phyloP scores from a whole-genome alignment of 2,329 filamentous ascomycete genomes.

The Cladophialophora carrionii region DNA sequence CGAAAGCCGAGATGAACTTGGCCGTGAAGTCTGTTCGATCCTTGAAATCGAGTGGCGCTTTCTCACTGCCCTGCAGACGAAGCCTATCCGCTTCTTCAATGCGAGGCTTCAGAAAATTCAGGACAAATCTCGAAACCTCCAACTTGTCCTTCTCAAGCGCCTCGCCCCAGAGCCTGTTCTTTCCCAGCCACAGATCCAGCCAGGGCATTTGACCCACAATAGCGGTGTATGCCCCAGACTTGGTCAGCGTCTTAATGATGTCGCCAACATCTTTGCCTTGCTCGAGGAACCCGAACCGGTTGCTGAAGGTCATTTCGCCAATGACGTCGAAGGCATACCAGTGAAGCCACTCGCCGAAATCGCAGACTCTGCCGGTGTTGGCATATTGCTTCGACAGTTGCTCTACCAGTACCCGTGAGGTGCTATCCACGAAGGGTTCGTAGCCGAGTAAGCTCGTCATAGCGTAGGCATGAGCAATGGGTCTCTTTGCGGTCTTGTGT shows the following conservation, averaged over 20 bases:
- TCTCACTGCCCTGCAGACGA: conserved; percentile 53
- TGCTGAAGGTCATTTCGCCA: conserved; percentile 43
- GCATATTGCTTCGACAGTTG: conserved; percentile 62
- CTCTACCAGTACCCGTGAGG: conserved; percentile 69
- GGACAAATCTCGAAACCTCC: conserved; percentile 71
- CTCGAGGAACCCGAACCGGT: conserved; percentile 45
- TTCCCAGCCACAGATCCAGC: conserved; percentile 32
- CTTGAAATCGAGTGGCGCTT: conserved; percentile 26
- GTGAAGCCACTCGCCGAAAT: conserved; percentile 48
- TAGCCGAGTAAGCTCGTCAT: conserved; percentile 33
- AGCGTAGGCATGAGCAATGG: conserved; percentile 71
- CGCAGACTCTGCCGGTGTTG: conserved; percentile 26
- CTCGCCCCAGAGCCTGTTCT: conserved; percentile 52
- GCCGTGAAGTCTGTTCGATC: conserved; percentile 36
- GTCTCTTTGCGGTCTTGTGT: conserved; percentile 73
- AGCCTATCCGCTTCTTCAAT: conserved; percentile 57
- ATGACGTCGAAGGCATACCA: conserved; percentile 44
- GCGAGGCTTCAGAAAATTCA: conserved; percentile 69
- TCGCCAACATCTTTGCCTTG: conserved; percentile 43
- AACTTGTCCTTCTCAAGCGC: conserved; percentile 55
- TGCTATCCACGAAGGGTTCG: conserved; percentile 77
- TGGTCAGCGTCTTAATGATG: conserved; percentile 44
- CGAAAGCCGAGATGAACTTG: conserved; percentile 37
- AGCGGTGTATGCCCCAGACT: conserved; percentile 17
- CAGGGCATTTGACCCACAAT: conserved; percentile 35